phyloP scores from a whole-genome alignment of 352 stramenopile genomes.

The Albugo laibachii region DNA sequence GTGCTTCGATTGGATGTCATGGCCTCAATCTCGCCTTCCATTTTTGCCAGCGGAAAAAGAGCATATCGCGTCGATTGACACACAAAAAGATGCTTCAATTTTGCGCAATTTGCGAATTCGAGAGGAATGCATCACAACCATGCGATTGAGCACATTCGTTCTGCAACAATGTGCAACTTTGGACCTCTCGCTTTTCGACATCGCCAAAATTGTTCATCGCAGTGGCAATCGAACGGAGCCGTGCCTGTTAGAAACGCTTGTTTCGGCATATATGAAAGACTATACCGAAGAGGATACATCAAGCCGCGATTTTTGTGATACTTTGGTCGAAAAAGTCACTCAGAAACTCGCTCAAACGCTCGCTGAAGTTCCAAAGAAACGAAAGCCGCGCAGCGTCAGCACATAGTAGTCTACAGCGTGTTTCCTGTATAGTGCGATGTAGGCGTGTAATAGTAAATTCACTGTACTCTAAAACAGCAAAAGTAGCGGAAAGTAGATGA shows the following conservation, averaged over 20 bases:
- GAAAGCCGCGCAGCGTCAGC: too few relatives aligned
- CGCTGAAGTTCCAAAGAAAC: too few relatives aligned
- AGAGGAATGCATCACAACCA: conserved; percentile 62
- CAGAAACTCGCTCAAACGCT: too few relatives aligned
- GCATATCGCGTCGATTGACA: conserved; percentile 52
- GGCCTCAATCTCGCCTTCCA: conserved; percentile 74
- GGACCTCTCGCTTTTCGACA: conserved; percentile 76
- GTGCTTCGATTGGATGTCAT: conserved; percentile 77
- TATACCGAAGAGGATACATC: too few relatives aligned
- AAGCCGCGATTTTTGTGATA: too few relatives aligned
- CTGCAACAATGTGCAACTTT: conserved; percentile 52
- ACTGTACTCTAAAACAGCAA: too few relatives aligned
- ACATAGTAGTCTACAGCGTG: too few relatives aligned
- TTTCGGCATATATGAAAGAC: conserved; percentile 7
- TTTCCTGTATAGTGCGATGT: too few relatives aligned
- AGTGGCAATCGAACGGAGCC: conserved; percentile 59
- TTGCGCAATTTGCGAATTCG: conserved; percentile 51
- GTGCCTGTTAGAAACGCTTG: conserved; percentile 55
- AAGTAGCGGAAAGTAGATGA: not conserved
- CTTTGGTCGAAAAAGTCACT: too few relatives aligned
- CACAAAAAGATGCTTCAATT: conserved; percentile 25
- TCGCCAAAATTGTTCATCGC: conserved; percentile 55
- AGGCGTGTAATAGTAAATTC: too few relatives aligned
- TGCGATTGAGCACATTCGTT: conserved; percentile 59
- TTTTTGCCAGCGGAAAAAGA: conserved; percentile 59